Evolutionary conservation across 2,329 filamentous ascomycete genomes (phyloP), one percentile per base, ranked within the genome.

Genomic region (Amauroascus niger): DNA sequence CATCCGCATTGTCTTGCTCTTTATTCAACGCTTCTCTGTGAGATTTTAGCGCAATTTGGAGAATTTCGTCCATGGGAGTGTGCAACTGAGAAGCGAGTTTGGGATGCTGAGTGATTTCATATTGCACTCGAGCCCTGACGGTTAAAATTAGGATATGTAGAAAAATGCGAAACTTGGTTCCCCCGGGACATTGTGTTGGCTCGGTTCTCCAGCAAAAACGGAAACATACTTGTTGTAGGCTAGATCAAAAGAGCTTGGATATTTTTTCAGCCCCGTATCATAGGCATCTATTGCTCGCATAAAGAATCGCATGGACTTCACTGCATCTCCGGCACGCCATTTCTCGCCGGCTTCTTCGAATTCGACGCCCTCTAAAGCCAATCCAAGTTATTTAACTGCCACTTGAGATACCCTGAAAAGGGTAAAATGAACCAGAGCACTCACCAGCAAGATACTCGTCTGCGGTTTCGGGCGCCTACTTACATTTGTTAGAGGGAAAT

Each of bases 271-370:
- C 11, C 82, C 85, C 51, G 79, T 76, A 57, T 81, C 77, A 62
- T 88, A 88, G 43, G 76, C 74, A 49, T 84, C 77, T 50, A 87
- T 77, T 11, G 85, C 84, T 57, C 82, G 74, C 58, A 81, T 74
- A 63, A 75, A 76, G 61, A 76, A 76, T 45, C 81, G 73, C 58
- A 76, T 74, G 3, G 79, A 78, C 62, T 87, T 88, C 47, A 74
- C 78, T 18, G 81, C 77, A 65, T 88, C 84, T 20, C 84, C 85
- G 35, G 78, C 83, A 48, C 84, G 76, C 81, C 84, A 87, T 76
- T 88, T 88, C 57, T 84, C 83, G 6, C 82, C 84, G 4, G 81
- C 81, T 66, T 86, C 82, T 69, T 88, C 84, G 56, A 81, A 76
- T 30, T 83, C 79, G 52, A 87, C 83, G 9, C 83, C 84, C 22